A percentile compares a stretch with the other conserved stretches of the same genome.
Conservation (phyloP, 257 asterid species). For the Nicotiana benthamiana region DNA sequence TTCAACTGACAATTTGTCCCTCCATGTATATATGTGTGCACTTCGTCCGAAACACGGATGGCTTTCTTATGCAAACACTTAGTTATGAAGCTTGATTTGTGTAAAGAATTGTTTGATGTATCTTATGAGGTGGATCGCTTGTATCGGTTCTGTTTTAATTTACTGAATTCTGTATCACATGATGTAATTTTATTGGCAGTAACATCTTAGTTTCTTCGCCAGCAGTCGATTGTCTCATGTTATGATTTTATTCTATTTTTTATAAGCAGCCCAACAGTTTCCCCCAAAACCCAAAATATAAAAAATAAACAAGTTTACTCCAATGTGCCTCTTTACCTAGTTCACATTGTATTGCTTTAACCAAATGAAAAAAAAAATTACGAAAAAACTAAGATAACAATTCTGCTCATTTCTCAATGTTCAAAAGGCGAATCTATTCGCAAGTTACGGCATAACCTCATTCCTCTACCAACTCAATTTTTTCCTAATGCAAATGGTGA, state of each 20-base stretch:
- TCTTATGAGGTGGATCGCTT: conserved; percentile 7
- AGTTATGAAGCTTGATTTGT: conserved; percentile 2
- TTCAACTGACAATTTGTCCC: background rate
- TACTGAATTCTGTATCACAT: background rate
- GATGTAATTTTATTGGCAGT: background rate
- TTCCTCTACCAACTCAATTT: too few species aligned
- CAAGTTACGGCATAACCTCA: too few species aligned
- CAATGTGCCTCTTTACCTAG: too few species aligned
- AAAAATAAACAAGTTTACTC: too few species aligned
- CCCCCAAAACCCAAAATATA: too few species aligned
- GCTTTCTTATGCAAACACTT: conserved; percentile 8
- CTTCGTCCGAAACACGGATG: conserved; percentile 9
- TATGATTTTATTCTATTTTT: background rate
- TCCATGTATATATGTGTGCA: conserved; percentile 16
- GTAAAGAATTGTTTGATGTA: conserved; percentile 11
- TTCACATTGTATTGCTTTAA: too few species aligned
- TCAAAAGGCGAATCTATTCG: too few species aligned
- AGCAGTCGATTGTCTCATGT: background rate
- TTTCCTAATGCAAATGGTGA: too few species aligned
- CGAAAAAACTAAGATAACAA: too few species aligned
- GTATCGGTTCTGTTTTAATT: background rate
- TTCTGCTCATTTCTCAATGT: too few species aligned
- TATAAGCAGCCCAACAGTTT: too few species aligned
- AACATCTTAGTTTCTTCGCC: background rate
- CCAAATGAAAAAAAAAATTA: too few species aligned